Evolutionary conservation across 306 rosid genomes (phyloP), one percentile per base, ranked within the genome.

Genomic region (Casuarina glauca): DNA sequence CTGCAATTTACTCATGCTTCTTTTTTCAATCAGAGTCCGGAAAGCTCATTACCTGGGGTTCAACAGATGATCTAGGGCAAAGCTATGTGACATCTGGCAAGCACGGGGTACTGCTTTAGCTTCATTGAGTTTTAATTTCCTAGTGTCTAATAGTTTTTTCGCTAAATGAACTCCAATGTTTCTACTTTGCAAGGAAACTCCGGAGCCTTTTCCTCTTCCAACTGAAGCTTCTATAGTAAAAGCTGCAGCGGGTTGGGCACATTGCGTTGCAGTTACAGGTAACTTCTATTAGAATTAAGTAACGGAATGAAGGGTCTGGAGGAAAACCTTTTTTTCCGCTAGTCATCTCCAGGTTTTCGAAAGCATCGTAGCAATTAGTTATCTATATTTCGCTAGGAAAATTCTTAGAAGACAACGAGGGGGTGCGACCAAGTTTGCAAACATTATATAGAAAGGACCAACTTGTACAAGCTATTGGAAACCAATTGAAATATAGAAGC

Each of bases 181-280:
- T 80, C 70, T 48, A 70, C 66, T 83, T 86, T 71, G 83, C 55
- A 77, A 94, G 98, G 97, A 94, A 88, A 94, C 44, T 62, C 98
- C 97, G 63, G 98, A 92, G 80, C 91, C 97, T 49, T 94, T 94
- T 76, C 96, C 97, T 68, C 98, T 92, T 82, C 94, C 98, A 69
- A 68, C 83, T 39, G 97, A 92, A 61, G 89, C 78, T 46, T 82
- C 88, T 73, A 75, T 94, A 17, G 86, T 87, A 26, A 84, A 83
- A 83, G 98, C 97, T 49, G 97, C 94, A 7, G 87, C 98, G 7
- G 96, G 97, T 45, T 94, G 98, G 98, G 98, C 98, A 64, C 98
- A 94, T 84, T 92, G 97, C 84, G 90, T 87, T 85, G 85, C 96
- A 35, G 90, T 82, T 71, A 92, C 97, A 41, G 98, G 98, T 92